Evolutionary conservation across 1,139 yeast species (phyloP).

Genomic region (Protomyces pachydermus): DNA sequence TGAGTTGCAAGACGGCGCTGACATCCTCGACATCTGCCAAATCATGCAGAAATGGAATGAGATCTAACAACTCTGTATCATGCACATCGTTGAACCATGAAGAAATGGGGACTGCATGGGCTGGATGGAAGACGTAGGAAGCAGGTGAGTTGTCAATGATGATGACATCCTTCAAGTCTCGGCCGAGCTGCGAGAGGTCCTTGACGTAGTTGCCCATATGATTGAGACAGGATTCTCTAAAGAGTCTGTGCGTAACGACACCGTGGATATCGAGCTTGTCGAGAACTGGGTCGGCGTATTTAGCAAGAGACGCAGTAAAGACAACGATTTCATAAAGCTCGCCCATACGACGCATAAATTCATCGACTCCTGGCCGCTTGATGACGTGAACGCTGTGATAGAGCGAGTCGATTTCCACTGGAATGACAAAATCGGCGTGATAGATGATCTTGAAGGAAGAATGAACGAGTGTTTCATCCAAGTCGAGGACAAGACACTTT

Average conservation of each 20-base stretch:
- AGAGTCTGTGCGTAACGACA: slow-evolving; percentile 81
- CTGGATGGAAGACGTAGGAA: slow-evolving; percentile 93
- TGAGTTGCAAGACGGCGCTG: slow-evolving; percentile 63
- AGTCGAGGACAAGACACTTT: slow-evolving; percentile 83
- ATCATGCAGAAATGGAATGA: slow-evolving; percentile 86
- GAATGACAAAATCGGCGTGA: slow-evolving; percentile 92
- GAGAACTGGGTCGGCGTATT: slow-evolving; percentile 91
- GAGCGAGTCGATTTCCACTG: slow-evolving; percentile 84
- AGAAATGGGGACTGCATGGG: slow-evolving; percentile 95
- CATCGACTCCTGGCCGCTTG: slow-evolving; percentile 97
- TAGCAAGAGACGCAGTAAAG: slow-evolving; percentile 90
- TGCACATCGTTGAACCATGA: slow-evolving; percentile 98
- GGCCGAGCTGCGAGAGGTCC: slow-evolving; percentile 85
- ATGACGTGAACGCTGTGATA: slow-evolving; percentile 92
- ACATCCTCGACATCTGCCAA: slow-evolving; percentile 72
- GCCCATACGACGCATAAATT: slow-evolving; percentile 77
- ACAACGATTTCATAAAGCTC: slow-evolving; percentile 89
- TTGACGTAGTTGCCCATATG: slow-evolving; percentile 91
- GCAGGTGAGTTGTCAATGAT: slow-evolving; percentile 97
- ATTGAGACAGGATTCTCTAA: slow-evolving; percentile 76
- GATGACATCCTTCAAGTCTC: slow-evolving; percentile 79
- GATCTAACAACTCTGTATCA: slow-evolving; percentile 87
- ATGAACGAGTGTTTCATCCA: slow-evolving; percentile 95
- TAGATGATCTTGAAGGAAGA: slow-evolving; percentile 87
- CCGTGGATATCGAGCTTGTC: slow-evolving; percentile 74